Evolutionary conservation across 2,329 filamentous ascomycete genomes (phyloP).

Genomic region (Alternaria tenuissima): DNA sequence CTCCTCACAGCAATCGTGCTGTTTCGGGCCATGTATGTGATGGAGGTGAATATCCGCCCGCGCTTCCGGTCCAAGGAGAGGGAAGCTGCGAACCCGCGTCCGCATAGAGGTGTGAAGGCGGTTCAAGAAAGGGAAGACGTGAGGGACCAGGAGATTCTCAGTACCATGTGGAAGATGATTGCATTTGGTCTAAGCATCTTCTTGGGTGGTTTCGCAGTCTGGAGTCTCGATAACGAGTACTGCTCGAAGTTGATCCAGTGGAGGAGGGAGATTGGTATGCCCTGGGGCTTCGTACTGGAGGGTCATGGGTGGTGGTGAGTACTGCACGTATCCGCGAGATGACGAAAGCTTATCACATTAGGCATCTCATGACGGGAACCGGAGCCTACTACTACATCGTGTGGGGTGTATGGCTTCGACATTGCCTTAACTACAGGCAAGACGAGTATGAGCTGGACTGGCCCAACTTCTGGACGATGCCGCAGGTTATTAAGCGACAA

Average conservation of each 20-base stretch:
- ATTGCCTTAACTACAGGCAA: slow-evolving; percentile 76
- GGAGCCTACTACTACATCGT: slow-evolving; percentile 86
- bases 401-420: slow-evolving; percentile 83
- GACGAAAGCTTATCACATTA: slow-evolving; percentile 33
- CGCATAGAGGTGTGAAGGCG: slow-evolving; percentile 37
- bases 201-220: slow-evolving; percentile 76
- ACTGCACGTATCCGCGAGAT: not conserved
- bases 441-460: slow-evolving; percentile 76
- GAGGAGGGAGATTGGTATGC: slow-evolving; percentile 74
- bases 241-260: slow-evolving; percentile 71
- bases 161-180: slow-evolving; percentile 80
- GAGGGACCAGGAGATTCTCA: slow-evolving; percentile 66
- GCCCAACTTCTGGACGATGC: slow-evolving; percentile 67
- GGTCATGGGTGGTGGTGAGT: slow-evolving; percentile 76
- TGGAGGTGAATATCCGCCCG: slow-evolving; percentile 72
- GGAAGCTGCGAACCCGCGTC: slow-evolving; percentile 38
- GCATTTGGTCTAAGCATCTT: slow-evolving; percentile 73
- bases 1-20: slow-evolving; percentile 75
- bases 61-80: slow-evolving; percentile 57
- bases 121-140: slow-evolving; percentile 60
- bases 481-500: slow-evolving; percentile 57
- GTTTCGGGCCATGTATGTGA: slow-evolving; percentile 77
- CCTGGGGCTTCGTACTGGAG: slow-evolving; percentile 80
- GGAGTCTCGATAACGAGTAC: slow-evolving; percentile 81
- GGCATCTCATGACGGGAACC: slow-evolving; percentile 82